Base-by-base conservation (phyloP, 176 grass and related monocot genomes). In the Alloteropsis semialata region DNA sequence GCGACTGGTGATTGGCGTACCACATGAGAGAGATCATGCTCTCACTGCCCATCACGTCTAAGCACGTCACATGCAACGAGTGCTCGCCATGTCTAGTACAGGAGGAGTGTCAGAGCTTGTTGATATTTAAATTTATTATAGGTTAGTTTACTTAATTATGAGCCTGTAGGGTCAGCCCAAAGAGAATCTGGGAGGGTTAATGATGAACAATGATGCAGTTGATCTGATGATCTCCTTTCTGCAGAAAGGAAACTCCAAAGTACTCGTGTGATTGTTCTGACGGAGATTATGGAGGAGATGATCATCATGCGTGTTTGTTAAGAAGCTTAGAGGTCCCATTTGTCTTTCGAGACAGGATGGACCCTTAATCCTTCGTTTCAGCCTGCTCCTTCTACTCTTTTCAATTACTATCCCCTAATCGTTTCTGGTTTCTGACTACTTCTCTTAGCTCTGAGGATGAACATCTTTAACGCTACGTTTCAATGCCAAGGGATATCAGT, bases 171-270 rank as follows among this genome's bases (percentile, higher is more conserved):
- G 76, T 65, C 42, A 48, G 58, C 28, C 71, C 65, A 1, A 21
- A 34, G 54, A 67, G 38, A 68, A 76, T 75, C 60, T 15, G 38
- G 8, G 5, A 24, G 14, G n/a, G 19, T 27, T 87, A 67, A 81
- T 75, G 48, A 74, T 80, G 84, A 28, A 56, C 46, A 75, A 36
- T 44, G 60, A 80, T 74, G 61, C 15, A 34, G 68, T 14, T 74
- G 36, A 81, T 74, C 25, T 24, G 57, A 16, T 74, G 46, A 81
- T 66, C 36, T 57, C 77, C 69, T 12, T 29, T 60, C 67, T 14
- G 16, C 69, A 34, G 30, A 81, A 38, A 64, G 15, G 4, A 19
- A 57, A 48, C 46, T 10, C 28, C 30, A 36, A 29, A 54, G 45
- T 72, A 49, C 43, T 4, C 1, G 17, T 54, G 34, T 33, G 73